These are phyloP conservation scores for Laburnicola sp. DNA, from an alignment of 2,329 filamentous ascomycete genomes.

Conservation along the genomic window DNA sequence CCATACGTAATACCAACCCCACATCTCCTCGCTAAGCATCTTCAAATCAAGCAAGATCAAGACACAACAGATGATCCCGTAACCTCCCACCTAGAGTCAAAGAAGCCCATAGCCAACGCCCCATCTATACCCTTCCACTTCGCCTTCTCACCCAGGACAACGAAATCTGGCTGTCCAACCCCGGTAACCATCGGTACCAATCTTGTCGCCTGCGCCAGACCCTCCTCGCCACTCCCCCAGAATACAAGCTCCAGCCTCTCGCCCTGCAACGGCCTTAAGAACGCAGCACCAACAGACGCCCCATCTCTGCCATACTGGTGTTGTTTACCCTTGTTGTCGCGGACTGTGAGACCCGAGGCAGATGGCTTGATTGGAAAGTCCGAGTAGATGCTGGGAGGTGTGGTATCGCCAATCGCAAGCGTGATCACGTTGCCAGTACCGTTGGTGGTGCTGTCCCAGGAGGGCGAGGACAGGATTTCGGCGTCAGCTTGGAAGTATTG, in stretches of 20 bases:
- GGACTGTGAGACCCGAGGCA: conserved; percentile 22
- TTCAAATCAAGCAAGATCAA: too few relatives aligned
- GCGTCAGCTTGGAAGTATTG: conserved; percentile 62
- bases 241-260: conserved; percentile 59
- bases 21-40: too few relatives aligned
- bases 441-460: background rate
- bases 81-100: conserved; percentile 58
- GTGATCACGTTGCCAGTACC: conserved; percentile 53
- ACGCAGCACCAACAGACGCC: conserved; percentile 54
- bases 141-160: conserved; percentile 53
- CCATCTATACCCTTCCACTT: conserved; percentile 58
- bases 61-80: conserved; percentile 52
- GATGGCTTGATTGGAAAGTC: conserved; percentile 39
- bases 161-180: conserved; percentile 61
- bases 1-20: too few relatives aligned
- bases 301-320: conserved; percentile 35
- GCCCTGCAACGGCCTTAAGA: conserved; percentile 53
- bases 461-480: conserved; percentile 36
- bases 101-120: conserved; percentile 58
- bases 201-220: conserved; percentile 55
- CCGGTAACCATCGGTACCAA: conserved; percentile 60
- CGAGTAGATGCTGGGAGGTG: conserved; percentile 20
- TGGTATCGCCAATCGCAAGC: conserved; percentile 34
- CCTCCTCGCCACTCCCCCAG: conserved; percentile 56
- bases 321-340: conserved; percentile 23